A percentile compares a stretch with the other conserved stretches of the same genome.
These are phyloP conservation scores for Halophytophthora batemanensis DNA, from an alignment of 352 stramenopile species.

Conservation along the genomic window DNA sequence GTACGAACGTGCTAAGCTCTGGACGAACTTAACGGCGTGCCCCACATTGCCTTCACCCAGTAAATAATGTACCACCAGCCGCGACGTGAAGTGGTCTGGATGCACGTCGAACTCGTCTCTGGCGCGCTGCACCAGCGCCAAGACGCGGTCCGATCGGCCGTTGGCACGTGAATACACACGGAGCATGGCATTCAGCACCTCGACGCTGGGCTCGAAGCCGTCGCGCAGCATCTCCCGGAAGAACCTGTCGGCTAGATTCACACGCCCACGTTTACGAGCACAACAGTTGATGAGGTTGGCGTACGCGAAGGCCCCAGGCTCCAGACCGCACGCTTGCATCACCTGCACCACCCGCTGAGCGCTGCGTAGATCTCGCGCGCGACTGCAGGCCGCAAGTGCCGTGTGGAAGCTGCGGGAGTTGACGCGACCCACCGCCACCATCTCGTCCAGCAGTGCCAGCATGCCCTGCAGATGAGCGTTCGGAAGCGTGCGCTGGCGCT, in stretches of 20 bases:
- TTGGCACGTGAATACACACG: conserved; percentile 43
- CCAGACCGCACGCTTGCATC: conserved; percentile 31
- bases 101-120: conserved; percentile 33
- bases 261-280: conserved; percentile 28
- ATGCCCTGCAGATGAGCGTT: conserved; percentile 38
- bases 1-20: conserved; percentile 11
- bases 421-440: conserved; percentile 36
- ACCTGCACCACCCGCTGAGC: conserved; percentile 37
- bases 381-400: conserved; percentile 64
- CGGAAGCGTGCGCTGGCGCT: conserved; percentile 28
- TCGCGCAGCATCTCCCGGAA: conserved; percentile 43
- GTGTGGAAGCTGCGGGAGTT: conserved; percentile 62
- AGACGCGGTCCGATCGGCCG: conserved; percentile 27
- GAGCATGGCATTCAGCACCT: conserved; percentile 60
- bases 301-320: conserved; percentile 44
- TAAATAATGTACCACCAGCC: conserved; percentile 43
- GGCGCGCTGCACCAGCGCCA: conserved; percentile 31
- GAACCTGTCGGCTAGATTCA: conserved; percentile 34
- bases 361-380: conserved; percentile 31
- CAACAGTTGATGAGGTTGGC: conserved; percentile 70
- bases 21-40: conserved; percentile 30
- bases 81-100: conserved; percentile 40
- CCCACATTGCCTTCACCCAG: conserved; percentile 29
- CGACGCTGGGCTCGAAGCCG: conserved; percentile 35
- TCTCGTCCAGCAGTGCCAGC: conserved; percentile 47